Evolutionary conservation across 768 basidiomycete genomes (phyloP).

Genomic region (Lentinula lateritia): DNA sequence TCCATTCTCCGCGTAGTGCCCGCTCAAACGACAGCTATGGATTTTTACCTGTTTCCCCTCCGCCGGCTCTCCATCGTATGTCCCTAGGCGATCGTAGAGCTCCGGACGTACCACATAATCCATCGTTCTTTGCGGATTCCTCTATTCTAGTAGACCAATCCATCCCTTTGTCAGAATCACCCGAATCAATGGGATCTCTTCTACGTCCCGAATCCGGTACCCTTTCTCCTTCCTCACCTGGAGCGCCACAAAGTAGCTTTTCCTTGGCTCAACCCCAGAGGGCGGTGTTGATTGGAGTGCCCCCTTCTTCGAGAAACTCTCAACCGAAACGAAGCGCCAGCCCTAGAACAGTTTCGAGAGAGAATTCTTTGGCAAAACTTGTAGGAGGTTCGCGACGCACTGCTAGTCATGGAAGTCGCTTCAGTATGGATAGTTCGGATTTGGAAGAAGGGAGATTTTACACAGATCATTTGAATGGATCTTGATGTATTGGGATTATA

Average conservation of each 20-base stretch:
- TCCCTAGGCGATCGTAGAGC: neutral
- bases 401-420: neutral
- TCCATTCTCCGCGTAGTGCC: neutral
- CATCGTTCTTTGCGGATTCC: conserved; percentile 1
- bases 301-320: neutral
- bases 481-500: no score
- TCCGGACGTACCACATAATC: conserved; percentile 1
- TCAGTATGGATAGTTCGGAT: conserved; percentile 1
- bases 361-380: conserved; percentile 1
- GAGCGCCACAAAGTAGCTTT: neutral
- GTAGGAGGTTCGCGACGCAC: conserved; percentile 2
- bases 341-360: conserved; percentile 1
- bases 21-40: neutral
- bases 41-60: neutral
- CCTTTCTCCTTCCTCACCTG: neutral
- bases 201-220: neutral
- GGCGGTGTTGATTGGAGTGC: neutral
- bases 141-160: neutral
- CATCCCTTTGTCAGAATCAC: neutral
- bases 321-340: neutral
- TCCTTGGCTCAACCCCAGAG: neutral
- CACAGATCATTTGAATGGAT: no score
- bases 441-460: neutral
- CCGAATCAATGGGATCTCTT: conserved; percentile 2
- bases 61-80: neutral